These are phyloP conservation scores for Puccinellia tenuiflora DNA, from an alignment of 176 grass and related monocot species.

Conservation along the genomic window DNA sequence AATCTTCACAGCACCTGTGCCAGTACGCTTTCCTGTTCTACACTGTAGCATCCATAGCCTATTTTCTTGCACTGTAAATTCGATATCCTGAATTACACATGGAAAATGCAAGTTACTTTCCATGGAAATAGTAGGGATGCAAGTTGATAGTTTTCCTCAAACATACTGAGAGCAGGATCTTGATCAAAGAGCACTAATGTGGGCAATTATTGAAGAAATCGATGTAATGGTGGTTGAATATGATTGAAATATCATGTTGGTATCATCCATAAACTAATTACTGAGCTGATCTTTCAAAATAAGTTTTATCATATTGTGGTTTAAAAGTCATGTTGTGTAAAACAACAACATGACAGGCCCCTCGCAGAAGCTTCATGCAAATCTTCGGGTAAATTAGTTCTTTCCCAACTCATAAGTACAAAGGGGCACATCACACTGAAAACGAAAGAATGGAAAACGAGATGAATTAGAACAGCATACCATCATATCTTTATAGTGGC, in stretches of 20 bases:
- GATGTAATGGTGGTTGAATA: not conserved
- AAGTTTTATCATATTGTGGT: not conserved
- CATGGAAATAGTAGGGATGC: not conserved
- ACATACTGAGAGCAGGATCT: not conserved
- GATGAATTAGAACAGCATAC: constrained; percentile 31
- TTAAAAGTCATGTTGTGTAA: not conserved
- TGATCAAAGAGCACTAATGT: not conserved
- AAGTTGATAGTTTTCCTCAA: not conserved
- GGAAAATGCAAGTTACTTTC: not conserved
- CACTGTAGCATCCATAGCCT: constrained; percentile 99
- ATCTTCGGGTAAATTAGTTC: too few species aligned
- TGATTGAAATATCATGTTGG: not conserved
- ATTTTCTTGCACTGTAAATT: constrained; percentile 95
- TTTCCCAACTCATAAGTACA: not conserved
- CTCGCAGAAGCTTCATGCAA: too few species aligned
- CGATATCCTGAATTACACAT: constrained; percentile 67
- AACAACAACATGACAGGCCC: not conserved
- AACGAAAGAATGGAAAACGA: not conserved
- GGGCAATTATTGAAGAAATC: not conserved
- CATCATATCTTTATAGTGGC: constrained; percentile 98
- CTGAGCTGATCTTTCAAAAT: not conserved
- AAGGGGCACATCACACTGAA: not conserved
- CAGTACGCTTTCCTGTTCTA: constrained; percentile 87
- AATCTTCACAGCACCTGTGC: constrained; percentile 81
- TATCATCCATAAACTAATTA: not conserved